Evolutionary conservation across 1,284 basidiomycete genomes (phyloP), one percentile per base, ranked within the genome.

Genomic region (Microbotryum intermedium): DNA sequence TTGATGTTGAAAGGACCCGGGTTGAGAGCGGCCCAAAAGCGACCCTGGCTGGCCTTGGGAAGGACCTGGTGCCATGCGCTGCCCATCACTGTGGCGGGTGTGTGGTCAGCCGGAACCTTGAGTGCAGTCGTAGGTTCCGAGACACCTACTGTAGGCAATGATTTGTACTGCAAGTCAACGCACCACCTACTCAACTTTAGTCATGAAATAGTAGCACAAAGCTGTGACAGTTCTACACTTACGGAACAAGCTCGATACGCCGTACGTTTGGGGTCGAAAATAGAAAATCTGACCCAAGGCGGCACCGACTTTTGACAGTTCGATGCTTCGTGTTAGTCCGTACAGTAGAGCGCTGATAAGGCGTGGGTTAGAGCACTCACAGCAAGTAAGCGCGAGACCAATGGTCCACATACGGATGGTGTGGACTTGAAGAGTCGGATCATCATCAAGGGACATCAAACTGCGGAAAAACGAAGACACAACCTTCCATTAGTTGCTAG

Each of bases 231-330:
- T 13, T 13, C 16, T 9, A 34, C n/a, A n/a, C 34, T 2, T 34
- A 34, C 34, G 46, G 46, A 56, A 56, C 20, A 56, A 43, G 25
- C 48, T 47, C 26, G 54, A 56, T 21, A 56, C 54, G 21, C 25
- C 51, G 21, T 53, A 47, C n/a, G 54, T 56, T 29, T 56, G 54
- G 20, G 54, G 54, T 11, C 54, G 54, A 21, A 56, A 56, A 30
- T 51, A 56, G 29, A 56, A 56, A n/a, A 56, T 47, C 26, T 56
- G 45, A 23, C 54, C 54, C 21, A 56, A 45, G 8, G 48, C 54
- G 11, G 54, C 54, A 30, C 45, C 54, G 43, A 56, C 51, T 23
- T 43, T 53, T 34, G 11, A 34, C 47, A 4, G 16, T 34, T 34
- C 16, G 34, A 34, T 34, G 16, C 34, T 11, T 34, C 34, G 16